These are phyloP conservation scores for Heliamphora pulchella DNA, from an alignment of 179 eudicot species.

Conservation along the genomic window DNA sequence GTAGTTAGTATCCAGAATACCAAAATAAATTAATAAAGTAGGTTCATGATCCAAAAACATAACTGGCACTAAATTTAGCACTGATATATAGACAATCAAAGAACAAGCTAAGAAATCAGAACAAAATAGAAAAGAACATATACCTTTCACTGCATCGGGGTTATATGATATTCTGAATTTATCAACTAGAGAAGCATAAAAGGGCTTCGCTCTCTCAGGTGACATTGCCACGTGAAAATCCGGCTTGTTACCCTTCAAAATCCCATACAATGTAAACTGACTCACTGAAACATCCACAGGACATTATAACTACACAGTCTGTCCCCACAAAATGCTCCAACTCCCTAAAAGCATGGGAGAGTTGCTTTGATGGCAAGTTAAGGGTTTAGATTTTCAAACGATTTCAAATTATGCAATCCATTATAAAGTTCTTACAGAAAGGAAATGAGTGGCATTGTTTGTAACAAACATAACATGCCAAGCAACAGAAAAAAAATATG, in stretches of 20 bases:
- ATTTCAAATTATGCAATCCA: neutral
- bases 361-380: neutral
- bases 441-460: neutral
- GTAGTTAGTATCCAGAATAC: neutral
- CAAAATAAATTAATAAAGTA: neutral
- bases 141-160: slow-evolving; percentile 68
- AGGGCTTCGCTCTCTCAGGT: slow-evolving; percentile 71
- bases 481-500: neutral
- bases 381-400: neutral
- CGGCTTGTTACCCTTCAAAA: slow-evolving; percentile 96
- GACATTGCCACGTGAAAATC: slow-evolving; percentile 99
- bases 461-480: neutral
- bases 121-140: slow-evolving; percentile 4
- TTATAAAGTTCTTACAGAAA: neutral
- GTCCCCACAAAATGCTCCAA: neutral
- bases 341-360: neutral
- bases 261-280: slow-evolving; percentile 91
- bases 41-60: neutral
- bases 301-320: slow-evolving; percentile 5
- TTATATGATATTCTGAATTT: slow-evolving; percentile 61
- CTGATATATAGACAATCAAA: neutral
- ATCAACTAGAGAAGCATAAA: slow-evolving; percentile 75
- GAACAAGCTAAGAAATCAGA: neutral
- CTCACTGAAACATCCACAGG: slow-evolving; percentile 60
- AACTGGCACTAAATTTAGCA: slow-evolving; percentile 1